phyloP scores from a whole-genome alignment of 2,329 filamentous ascomycete genomes.

The Colletotrichum lentis region DNA sequence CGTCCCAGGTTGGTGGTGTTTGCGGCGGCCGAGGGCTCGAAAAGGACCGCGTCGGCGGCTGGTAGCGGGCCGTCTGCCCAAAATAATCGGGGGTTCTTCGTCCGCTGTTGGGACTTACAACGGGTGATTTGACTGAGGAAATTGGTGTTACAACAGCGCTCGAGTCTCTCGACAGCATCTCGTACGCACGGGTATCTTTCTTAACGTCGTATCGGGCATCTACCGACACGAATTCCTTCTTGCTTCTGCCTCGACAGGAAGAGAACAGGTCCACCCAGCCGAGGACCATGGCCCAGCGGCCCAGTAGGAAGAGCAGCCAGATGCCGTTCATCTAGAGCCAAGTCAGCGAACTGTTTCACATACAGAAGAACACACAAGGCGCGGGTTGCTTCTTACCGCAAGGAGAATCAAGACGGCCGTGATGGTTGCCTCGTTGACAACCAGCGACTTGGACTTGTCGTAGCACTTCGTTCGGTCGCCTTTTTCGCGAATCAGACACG shows the following conservation, averaged over 20 bases:
- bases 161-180: slow-evolving; percentile 75
- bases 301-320: slow-evolving; percentile 83
- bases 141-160: slow-evolving; percentile 63
- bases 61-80: slow-evolving; percentile 62
- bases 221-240: slow-evolving; percentile 87
- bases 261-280: slow-evolving; percentile 79
- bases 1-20: slow-evolving; percentile 52
- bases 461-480: slow-evolving; percentile 75
- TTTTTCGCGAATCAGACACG: slow-evolving; percentile 68
- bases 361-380: not conserved
- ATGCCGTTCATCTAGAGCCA: slow-evolving; percentile 75
- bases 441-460: slow-evolving; percentile 64
- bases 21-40: slow-evolving; percentile 63
- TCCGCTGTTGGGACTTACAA: slow-evolving; percentile 46
- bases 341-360: slow-evolving; percentile 23
- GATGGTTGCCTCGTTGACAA: slow-evolving; percentile 79
- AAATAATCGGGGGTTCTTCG: slow-evolving; percentile 65
- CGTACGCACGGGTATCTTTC: slow-evolving; percentile 75
- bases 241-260: slow-evolving; percentile 57
- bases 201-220: slow-evolving; percentile 74
- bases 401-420: slow-evolving; percentile 84
- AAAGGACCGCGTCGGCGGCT: slow-evolving; percentile 63
- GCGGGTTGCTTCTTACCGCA: slow-evolving; percentile 63
- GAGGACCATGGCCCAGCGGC: slow-evolving; percentile 82
- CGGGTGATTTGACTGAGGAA: slow-evolving; percentile 50